Evolutionary conservation across 345 rosid genomes (phyloP).

Genomic region (Kernera saxatilis): DNA sequence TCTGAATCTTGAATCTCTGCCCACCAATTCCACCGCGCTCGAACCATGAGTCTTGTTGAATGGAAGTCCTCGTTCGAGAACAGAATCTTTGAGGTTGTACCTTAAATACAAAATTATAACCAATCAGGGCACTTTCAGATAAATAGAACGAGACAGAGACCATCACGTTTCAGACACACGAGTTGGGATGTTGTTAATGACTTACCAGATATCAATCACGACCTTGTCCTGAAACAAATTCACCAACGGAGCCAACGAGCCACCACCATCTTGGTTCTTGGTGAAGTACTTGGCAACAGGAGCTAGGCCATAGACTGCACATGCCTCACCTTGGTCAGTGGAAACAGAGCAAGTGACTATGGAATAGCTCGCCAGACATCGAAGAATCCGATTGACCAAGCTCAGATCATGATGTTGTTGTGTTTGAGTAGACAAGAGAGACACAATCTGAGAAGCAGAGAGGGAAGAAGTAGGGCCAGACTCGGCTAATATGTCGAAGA

Average conservation of each 20-base stretch:
- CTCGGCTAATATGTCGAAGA: conserved; percentile 24
- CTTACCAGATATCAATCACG: conserved; percentile 28
- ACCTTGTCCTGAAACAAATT: conserved; percentile 25
- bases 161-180: not conserved
- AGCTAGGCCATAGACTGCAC: conserved; percentile 13
- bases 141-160: not conserved
- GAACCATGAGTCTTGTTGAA: conserved; percentile 50
- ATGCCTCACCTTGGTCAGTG: conserved; percentile 1
- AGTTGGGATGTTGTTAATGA: not conserved
- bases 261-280: conserved; percentile 16
- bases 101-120: conserved; percentile 11
- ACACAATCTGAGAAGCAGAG: conserved; percentile 18
- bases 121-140: not conserved
- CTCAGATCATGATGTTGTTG: not conserved
- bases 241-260: conserved; percentile 27
- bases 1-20: conserved; percentile 32
- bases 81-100: conserved; percentile 42
- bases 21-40: conserved; percentile 23
- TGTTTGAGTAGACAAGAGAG: not conserved
- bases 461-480: conserved; percentile 2
- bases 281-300: conserved; percentile 31
- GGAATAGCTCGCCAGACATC: conserved; percentile 15
- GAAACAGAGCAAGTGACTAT: conserved; percentile 27
- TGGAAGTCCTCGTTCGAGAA: conserved; percentile 46
- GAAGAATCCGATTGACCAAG: conserved; percentile 14